These are phyloP conservation scores for Teunomyces panamensis DNA, from an alignment of 805 yeast genomes.

Conservation along the genomic window DNA sequence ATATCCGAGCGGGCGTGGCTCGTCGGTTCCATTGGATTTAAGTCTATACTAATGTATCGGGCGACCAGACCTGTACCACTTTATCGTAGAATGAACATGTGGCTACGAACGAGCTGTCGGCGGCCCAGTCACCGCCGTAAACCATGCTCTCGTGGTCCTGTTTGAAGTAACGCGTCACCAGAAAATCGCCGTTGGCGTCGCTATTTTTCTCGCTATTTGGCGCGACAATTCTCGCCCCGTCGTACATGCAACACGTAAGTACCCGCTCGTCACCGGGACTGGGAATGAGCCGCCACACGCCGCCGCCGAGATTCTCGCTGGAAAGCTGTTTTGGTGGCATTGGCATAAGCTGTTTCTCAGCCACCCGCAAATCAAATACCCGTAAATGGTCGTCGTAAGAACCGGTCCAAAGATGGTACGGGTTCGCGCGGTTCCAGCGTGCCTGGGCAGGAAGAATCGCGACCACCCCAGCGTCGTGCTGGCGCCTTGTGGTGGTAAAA, in stretches of 20 bases:
- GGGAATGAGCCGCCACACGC: constrained; percentile 91
- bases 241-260: constrained; percentile 90
- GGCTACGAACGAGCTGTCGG: constrained; percentile 46
- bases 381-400: constrained; percentile 84
- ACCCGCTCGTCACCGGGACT: constrained; percentile 45
- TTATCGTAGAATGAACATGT: constrained; percentile 94
- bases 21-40: constrained; percentile 81
- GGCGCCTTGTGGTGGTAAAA: constrained; percentile 44
- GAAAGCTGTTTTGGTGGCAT: no score
- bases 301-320: constrained; percentile 67
- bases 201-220: constrained; percentile 11
- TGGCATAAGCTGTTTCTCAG: constrained; percentile 28
- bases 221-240: constrained; percentile 75
- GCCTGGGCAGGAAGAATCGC: constrained; percentile 55
- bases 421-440: constrained; percentile 43
- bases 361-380: constrained; percentile 68
- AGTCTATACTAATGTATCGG: constrained; percentile 9
- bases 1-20: constrained; percentile 94
- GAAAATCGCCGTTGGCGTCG: constrained; percentile 14
- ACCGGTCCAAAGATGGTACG: constrained; percentile 73
- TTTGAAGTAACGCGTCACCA: constrained; percentile 45
- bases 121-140: constrained; percentile 90
- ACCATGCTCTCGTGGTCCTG: constrained; percentile 87
- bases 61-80: constrained; percentile 73
- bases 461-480: constrained; percentile 91